phyloP scores from a whole-genome alignment of 768 basidiomycete species.

The Leccinum uliginosum region DNA sequence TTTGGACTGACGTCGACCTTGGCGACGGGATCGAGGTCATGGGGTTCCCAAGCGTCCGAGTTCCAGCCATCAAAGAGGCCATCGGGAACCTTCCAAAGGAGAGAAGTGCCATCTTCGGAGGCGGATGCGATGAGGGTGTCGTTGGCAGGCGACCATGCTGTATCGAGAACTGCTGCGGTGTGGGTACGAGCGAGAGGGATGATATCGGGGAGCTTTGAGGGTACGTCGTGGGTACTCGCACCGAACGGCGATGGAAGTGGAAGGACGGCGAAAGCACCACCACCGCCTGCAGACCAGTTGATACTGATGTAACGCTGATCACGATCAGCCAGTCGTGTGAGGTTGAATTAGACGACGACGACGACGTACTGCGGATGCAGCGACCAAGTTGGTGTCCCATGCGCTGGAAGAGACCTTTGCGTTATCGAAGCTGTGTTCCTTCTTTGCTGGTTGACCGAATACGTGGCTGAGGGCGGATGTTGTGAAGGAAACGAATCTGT shows the following conservation, averaged over 20 bases:
- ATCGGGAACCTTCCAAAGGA: constrained; percentile 83
- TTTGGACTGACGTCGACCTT: constrained; percentile 75
- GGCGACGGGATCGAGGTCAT: constrained; percentile 82
- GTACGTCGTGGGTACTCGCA: constrained; percentile 46
- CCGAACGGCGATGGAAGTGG: constrained; percentile 76
- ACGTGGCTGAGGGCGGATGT: constrained; percentile 60
- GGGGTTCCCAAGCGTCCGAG: constrained; percentile 73
- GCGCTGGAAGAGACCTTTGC: constrained; percentile 84
- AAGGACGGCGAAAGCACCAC: constrained; percentile 92
- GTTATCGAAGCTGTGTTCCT: constrained; percentile 76
- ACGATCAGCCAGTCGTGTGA: neutral
- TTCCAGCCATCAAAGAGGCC: constrained; percentile 80
- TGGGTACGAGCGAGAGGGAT: constrained; percentile 88
- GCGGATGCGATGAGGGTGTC: constrained; percentile 87
- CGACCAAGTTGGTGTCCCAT: constrained; percentile 93
- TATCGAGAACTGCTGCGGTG: constrained; percentile 84
- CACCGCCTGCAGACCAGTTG: constrained; percentile 93
- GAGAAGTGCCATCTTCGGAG: constrained; percentile 90
- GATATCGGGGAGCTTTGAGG: constrained; percentile 84
- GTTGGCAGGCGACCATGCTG: constrained; percentile 94
- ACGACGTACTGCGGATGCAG: constrained; percentile 65
- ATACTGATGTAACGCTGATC: constrained; percentile 76
- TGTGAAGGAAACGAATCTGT: constrained; percentile 4
- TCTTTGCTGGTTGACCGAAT: constrained; percentile 85
- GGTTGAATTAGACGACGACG: neutral